Evolutionary conservation across 129 eudicot species (phyloP).

Genomic region (Oenanthe sinensis): DNA sequence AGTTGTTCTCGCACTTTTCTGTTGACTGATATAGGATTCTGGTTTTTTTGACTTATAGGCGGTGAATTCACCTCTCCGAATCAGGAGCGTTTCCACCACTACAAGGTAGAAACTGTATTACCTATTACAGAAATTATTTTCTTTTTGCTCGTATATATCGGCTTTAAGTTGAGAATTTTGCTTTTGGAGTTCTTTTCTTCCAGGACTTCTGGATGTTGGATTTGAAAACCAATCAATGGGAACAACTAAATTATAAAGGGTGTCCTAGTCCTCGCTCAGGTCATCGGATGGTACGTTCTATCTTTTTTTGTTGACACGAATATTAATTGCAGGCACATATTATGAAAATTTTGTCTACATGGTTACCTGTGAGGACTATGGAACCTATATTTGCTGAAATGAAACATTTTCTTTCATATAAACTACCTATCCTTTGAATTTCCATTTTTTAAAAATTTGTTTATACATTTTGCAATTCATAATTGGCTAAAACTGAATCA

Average conservation of each 20-base stretch:
- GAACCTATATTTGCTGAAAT: neutral
- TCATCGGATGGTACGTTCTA: slow-evolving; percentile 78
- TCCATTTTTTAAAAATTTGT: neutral
- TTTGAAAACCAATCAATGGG: slow-evolving; percentile 96
- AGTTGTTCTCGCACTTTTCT: neutral
- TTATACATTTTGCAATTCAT: neutral
- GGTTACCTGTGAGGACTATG: neutral
- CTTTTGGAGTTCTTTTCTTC: slow-evolving; percentile 9
- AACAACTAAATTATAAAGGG: slow-evolving; percentile 90
- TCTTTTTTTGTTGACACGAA: neutral
- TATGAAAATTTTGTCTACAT: neutral
- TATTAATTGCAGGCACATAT: neutral
- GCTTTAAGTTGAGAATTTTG: slow-evolving; percentile 2
- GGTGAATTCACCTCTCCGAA: slow-evolving; percentile 99
- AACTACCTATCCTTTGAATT: neutral
- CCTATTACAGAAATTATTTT: slow-evolving; percentile 3
- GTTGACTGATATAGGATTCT: neutral
- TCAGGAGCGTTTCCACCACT: slow-evolving; percentile 98
- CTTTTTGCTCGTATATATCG: slow-evolving; percentile 1
- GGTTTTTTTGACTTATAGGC: slow-evolving; percentile 36
- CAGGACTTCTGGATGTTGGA: slow-evolving; percentile 97
- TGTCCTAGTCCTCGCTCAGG: slow-evolving; percentile 99
- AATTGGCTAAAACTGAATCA: neutral
- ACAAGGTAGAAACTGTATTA: slow-evolving; percentile 45
- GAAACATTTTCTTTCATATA: neutral